Evolutionary conservation across 345 rosid species (phyloP).

Genomic region (Streptanthus diversifolius): DNA sequence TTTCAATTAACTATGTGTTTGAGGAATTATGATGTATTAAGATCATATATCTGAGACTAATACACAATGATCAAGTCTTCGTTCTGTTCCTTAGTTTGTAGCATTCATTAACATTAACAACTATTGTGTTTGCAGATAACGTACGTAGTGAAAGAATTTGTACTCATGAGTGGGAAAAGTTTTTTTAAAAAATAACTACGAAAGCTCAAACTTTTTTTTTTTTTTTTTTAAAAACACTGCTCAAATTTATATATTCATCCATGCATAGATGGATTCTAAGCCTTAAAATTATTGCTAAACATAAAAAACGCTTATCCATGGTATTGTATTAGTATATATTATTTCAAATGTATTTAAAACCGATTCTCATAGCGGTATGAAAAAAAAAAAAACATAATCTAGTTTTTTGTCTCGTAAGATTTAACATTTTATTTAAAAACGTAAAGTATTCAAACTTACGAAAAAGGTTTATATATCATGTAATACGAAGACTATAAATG

Average conservation of each 20-base stretch:
- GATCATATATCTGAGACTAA: not conserved
- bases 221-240: too few relatives aligned
- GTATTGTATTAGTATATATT: not conserved
- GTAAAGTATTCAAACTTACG: not conserved
- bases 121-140: not conserved
- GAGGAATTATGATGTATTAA: not conserved
- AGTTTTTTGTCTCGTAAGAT: not conserved
- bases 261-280: not conserved
- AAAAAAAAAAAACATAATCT: not conserved
- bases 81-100: not conserved
- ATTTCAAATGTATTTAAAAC: not conserved
- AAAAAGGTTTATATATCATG: not conserved
- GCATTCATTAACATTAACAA: not conserved
- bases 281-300: not conserved
- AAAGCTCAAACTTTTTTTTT: not conserved
- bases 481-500: not conserved
- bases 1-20: constrained; percentile 5
- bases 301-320: not conserved
- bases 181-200: not conserved
- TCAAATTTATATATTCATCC: not conserved
- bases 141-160: not conserved
- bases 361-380: not conserved
- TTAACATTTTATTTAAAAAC: not conserved
- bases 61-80: not conserved
- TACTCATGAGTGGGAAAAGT: not conserved